These are phyloP conservation scores for Rhododendron mucronatum DNA, from an alignment of 148 eudicot genomes.

Conservation along the genomic window DNA sequence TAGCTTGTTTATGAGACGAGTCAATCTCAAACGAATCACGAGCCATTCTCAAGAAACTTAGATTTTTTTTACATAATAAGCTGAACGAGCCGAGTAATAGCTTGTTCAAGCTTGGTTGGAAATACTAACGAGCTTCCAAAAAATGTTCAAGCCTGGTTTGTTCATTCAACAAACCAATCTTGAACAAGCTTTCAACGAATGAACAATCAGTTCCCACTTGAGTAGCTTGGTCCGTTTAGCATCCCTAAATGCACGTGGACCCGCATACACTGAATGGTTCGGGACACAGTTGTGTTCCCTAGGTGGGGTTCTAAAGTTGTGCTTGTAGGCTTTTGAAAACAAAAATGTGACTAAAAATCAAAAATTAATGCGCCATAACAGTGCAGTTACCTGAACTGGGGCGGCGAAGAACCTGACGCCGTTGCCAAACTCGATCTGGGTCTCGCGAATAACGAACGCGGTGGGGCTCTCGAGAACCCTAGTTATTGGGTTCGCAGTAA, in stretches of 20 bases:
- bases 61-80: too few relatives aligned
- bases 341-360: background rate
- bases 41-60: too few relatives aligned
- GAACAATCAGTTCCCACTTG: too few relatives aligned
- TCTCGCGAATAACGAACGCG: background rate
- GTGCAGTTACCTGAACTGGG: conserved; percentile 53
- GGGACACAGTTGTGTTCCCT: background rate
- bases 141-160: too few relatives aligned
- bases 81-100: too few relatives aligned
- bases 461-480: conserved; percentile 9
- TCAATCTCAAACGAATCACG: too few relatives aligned
- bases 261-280: background rate
- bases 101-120: too few relatives aligned
- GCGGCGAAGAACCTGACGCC: conserved; percentile 67
- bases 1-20: too few relatives aligned
- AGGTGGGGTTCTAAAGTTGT: background rate
- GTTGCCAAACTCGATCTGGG: conserved; percentile 15
- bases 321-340: background rate
- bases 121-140: too few relatives aligned
- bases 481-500: conserved; percentile 4
- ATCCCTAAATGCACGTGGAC: background rate
- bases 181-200: too few relatives aligned
- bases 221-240: too few relatives aligned
- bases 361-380: background rate
- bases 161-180: too few relatives aligned